These are phyloP conservation scores for Plectosphaerella sp. DNA, from an alignment of 2,329 filamentous ascomycete species.

Conservation along the genomic window DNA sequence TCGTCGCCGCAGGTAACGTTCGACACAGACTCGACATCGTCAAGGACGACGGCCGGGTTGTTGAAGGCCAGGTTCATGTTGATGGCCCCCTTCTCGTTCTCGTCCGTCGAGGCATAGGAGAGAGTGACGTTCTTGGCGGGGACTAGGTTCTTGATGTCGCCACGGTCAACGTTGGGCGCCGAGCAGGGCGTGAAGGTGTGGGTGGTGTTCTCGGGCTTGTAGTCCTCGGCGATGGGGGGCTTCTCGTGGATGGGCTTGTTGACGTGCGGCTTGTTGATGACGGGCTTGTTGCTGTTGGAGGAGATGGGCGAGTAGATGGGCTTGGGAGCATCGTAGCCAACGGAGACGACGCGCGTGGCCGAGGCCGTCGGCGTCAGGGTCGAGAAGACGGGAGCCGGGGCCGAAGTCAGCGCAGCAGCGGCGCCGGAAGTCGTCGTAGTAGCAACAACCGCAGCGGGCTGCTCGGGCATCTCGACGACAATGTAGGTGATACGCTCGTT, in stretches of 20 bases:
- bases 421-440: not conserved
- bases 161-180: slow-evolving; percentile 7
- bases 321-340: not conserved
- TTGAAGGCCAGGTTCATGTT: slow-evolving; percentile 15
- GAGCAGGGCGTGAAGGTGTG: slow-evolving; percentile 11
- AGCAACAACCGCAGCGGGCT: not conserved
- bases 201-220: slow-evolving; percentile 18
- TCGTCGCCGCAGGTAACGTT: slow-evolving; percentile 9
- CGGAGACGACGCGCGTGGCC: slow-evolving; percentile 1
- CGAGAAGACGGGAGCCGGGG: not conserved
- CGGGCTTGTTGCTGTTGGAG: not conserved
- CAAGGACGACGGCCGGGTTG: slow-evolving; percentile 15
- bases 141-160: slow-evolving; percentile 13
- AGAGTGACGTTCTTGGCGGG: slow-evolving; percentile 13
- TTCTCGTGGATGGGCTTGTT: slow-evolving; percentile 5
- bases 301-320: not conserved
- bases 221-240: slow-evolving; percentile 13
- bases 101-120: slow-evolving; percentile 9
- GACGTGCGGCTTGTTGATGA: slow-evolving; percentile 4
- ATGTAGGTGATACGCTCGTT: slow-evolving; percentile 12
- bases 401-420: not conserved
- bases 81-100: slow-evolving; percentile 12
- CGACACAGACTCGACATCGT: slow-evolving; percentile 12
- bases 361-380: slow-evolving; percentile 3
- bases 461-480: slow-evolving; percentile 13